A percentile compares a stretch with the other conserved stretches of the same genome.
Conservation (phyloP, 1,139 yeast species). For the Yamadazyma atmosphaerica region DNA sequence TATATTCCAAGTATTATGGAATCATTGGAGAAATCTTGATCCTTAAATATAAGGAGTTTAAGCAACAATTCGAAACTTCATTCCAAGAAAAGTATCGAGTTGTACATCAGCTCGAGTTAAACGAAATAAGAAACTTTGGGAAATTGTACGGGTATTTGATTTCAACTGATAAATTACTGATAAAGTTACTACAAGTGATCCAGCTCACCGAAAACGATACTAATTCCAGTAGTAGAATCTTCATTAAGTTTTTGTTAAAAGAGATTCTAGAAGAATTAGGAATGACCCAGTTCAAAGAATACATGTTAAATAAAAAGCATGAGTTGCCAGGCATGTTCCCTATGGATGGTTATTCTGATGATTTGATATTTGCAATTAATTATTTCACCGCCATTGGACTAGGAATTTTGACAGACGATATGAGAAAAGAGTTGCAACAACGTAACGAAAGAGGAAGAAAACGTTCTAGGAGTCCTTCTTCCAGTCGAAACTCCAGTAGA, state of each 20-base stretch:
- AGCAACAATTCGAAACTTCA: slow-evolving; percentile 45
- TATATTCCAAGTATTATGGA: slow-evolving; percentile 86
- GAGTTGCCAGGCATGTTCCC: slow-evolving; percentile 53
- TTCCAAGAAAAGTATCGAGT: slow-evolving; percentile 59
- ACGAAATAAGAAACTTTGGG: slow-evolving; percentile 76
- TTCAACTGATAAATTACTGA: slow-evolving; percentile 64
- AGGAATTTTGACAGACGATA: slow-evolving; percentile 77
- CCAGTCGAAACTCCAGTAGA: slow-evolving; percentile 16
- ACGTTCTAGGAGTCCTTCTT: slow-evolving; percentile 20
- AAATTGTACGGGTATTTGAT: slow-evolving; percentile 85
- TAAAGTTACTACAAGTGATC: slow-evolving; percentile 54
- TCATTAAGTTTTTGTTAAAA: slow-evolving; percentile 77
- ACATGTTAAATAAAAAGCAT: slow-evolving; percentile 52
- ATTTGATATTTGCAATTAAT: slow-evolving; percentile 78
- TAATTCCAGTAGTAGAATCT: slow-evolving; percentile 77
- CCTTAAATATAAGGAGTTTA: slow-evolving; percentile 51
- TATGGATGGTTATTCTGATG: slow-evolving; percentile 48
- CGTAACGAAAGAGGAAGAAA: slow-evolving; percentile 21
- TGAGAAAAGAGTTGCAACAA: slow-evolving; percentile 58
- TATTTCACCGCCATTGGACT: slow-evolving; percentile 91
- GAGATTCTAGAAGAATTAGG: slow-evolving; percentile 84
- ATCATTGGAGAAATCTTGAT: slow-evolving; percentile 69
- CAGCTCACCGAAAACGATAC: slow-evolving; percentile 71
- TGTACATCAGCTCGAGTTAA: slow-evolving; percentile 69
- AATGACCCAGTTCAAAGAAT: slow-evolving; percentile 42